phyloP scores from a whole-genome alignment of 2,329 filamentous ascomycete genomes.

The Ascochyta koolunga region DNA sequence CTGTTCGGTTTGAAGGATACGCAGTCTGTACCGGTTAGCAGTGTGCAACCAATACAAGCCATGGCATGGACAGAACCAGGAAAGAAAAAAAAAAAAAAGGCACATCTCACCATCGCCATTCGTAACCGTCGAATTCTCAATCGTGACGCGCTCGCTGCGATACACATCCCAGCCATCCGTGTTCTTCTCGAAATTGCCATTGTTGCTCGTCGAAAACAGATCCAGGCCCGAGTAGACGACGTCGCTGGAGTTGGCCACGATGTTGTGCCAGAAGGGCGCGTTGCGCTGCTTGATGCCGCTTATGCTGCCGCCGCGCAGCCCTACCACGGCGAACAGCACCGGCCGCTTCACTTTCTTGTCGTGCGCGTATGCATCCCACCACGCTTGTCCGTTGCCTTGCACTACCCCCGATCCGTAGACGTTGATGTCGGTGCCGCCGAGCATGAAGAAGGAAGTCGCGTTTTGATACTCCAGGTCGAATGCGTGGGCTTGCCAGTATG shows the following conservation, averaged over 20 bases:
- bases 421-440: conserved; percentile 66
- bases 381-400: conserved; percentile 65
- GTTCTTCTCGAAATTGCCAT: conserved; percentile 20
- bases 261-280: conserved; percentile 46
- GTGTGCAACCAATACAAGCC: too few relatives aligned
- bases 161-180: conserved; percentile 61
- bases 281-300: conserved; percentile 11
- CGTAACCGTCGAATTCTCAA: conserved; percentile 65
- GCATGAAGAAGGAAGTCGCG: conserved; percentile 65
- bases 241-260: conserved; percentile 55
- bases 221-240: conserved; percentile 40
- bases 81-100: background rate
- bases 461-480: conserved; percentile 59
- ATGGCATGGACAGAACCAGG: too few relatives aligned
- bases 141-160: conserved; percentile 62
- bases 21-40: conserved; percentile 52
- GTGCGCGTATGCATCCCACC: conserved; percentile 32
- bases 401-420: conserved; percentile 62
- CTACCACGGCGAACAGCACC: conserved; percentile 9
- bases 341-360: conserved; percentile 17
- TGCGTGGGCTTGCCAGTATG: conserved; percentile 17
- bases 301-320: conserved; percentile 12
- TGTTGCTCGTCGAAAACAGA: conserved; percentile 19
- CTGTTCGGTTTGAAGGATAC: conserved; percentile 72
- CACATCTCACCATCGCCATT: conserved; percentile 53